Conservation (phyloP, 805 yeast species). For the Martiniozyma abietophila region DNA sequence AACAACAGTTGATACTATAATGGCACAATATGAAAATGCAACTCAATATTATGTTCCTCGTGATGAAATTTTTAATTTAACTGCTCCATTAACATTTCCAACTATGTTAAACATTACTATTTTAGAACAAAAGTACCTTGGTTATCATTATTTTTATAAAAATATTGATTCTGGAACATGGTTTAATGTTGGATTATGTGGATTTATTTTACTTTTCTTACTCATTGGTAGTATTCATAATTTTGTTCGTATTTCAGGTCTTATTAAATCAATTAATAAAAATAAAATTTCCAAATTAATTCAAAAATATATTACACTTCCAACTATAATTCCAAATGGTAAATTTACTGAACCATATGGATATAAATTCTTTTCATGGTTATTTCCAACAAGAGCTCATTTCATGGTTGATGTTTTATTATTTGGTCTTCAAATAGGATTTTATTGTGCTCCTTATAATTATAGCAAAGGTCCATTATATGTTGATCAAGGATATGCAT, state of each 20-base stretch:
- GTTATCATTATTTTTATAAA: slow-evolving; percentile 12
- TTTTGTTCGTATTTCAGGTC: slow-evolving; percentile 21
- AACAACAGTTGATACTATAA: slow-evolving; percentile 17
- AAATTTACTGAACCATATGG: slow-evolving; percentile 13
- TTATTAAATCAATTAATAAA: slow-evolving; percentile 20
- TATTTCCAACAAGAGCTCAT: slow-evolving; percentile 10
- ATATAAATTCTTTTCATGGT: slow-evolving; percentile 9
- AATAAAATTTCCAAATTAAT: slow-evolving; percentile 11
- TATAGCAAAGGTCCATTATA: slow-evolving; percentile 14
- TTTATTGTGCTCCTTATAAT: slow-evolving; percentile 9
- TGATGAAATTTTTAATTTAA: slow-evolving; percentile 4
- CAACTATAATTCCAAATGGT: slow-evolving; percentile 29
- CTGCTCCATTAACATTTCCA: slow-evolving; percentile 12
- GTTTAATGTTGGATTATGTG: slow-evolving; percentile 28
- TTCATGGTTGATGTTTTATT: slow-evolving; percentile 7
- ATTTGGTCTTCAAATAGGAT: slow-evolving; percentile 8
- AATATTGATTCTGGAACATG: slow-evolving; percentile 22
- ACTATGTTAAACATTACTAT: slow-evolving; percentile 8
- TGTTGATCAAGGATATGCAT: slow-evolving; percentile 24
- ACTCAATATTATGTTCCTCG: slow-evolving; percentile 7
- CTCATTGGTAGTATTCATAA: slow-evolving; percentile 27
- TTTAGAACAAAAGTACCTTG: slow-evolving; percentile 2
- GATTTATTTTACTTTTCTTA: slow-evolving; percentile 32
- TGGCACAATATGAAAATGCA: slow-evolving; percentile 2
- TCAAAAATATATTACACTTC: slow-evolving; percentile 28